A percentile compares a stretch with the other conserved stretches of the same genome.
phyloP scores from a whole-genome alignment of 129 eudicot genomes.

The Mikania micrantha region DNA sequence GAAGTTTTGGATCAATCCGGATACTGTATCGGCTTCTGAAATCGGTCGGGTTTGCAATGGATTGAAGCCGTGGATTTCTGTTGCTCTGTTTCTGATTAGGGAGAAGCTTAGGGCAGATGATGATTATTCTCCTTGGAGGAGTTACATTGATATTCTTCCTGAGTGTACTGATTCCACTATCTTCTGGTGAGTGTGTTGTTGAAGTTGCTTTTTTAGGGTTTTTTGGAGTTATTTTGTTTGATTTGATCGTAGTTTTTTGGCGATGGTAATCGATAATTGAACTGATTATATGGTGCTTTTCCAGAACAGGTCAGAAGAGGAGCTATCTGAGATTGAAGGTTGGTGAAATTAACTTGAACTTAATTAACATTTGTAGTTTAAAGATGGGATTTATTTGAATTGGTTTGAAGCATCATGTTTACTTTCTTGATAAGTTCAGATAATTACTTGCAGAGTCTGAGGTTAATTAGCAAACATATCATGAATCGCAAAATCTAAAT shows the following conservation, averaged over 20 bases:
- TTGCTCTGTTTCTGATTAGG: constrained; percentile 73
- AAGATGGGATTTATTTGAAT: not conserved
- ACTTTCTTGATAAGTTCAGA: not conserved
- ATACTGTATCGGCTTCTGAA: constrained; percentile 63
- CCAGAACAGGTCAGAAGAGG: constrained; percentile 99
- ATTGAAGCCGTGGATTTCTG: constrained; percentile 87
- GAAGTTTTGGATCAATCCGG: constrained; percentile 89
- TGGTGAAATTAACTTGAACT: constrained; percentile 9
- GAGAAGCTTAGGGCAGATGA: constrained; percentile 45
- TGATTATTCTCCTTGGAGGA: constrained; percentile 52
- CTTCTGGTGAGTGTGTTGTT: constrained; percentile 69
- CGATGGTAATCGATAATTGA: constrained; percentile 14
- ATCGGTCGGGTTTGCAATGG: constrained; percentile 81
- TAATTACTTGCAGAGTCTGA: not conserved
- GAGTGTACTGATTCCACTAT: constrained; percentile 78
- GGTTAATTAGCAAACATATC: not conserved
- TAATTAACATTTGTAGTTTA: not conserved
- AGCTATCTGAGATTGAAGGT: constrained; percentile 90
- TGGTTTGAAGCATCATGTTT: not conserved
- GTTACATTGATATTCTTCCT: constrained; percentile 71
- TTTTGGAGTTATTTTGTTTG: not conserved
- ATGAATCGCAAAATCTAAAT: no score
- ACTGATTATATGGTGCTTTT: constrained; percentile 42
- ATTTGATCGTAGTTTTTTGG: not conserved
- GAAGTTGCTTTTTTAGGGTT: not conserved